A percentile compares a stretch with the other conserved stretches of the same genome.
Conservation (phyloP, 805 yeast genomes). For the Candida nonsorbophila region DNA sequence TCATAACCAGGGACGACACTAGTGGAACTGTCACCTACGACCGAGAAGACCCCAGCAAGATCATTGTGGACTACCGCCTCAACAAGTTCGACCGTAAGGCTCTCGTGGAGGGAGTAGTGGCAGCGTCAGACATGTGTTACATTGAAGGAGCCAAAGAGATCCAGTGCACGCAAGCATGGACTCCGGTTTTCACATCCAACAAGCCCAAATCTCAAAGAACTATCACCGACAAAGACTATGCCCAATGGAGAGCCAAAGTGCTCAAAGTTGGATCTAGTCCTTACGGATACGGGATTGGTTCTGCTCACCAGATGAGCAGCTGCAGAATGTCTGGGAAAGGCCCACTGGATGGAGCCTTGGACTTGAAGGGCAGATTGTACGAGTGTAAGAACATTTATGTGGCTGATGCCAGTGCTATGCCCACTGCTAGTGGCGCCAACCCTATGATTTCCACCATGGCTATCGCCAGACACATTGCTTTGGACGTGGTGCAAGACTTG, state of each 20-base stretch:
- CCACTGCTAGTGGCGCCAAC: slow-evolving; percentile 50
- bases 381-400: slow-evolving; percentile 45
- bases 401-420: slow-evolving; percentile 47
- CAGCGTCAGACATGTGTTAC: slow-evolving; percentile 41
- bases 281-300: slow-evolving; percentile 33
- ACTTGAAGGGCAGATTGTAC: slow-evolving; percentile 38
- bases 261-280: slow-evolving; percentile 19
- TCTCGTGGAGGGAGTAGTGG: slow-evolving; percentile 29
- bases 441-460: slow-evolving; percentile 51
- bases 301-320: slow-evolving; percentile 52
- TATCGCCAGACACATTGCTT: slow-evolving; percentile 37
- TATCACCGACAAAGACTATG: slow-evolving; percentile 40
- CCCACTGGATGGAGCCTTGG: slow-evolving; percentile 40
- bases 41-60: slow-evolving; percentile 23
- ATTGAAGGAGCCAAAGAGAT: slow-evolving; percentile 46
- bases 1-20: slow-evolving; percentile 43
- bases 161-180: slow-evolving; percentile 23
- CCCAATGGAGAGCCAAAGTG: slow-evolving; percentile 25
- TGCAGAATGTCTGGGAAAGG: slow-evolving; percentile 48
- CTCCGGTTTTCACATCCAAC: slow-evolving; percentile 31
- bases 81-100: slow-evolving; percentile 38
- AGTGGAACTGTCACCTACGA: slow-evolving; percentile 34
- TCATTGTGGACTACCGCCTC: slow-evolving; percentile 34
- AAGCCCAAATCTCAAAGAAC: slow-evolving; percentile 33
- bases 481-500: slow-evolving; percentile 30